Evolutionary conservation across 257 asterid genomes (phyloP).

Genomic region (Schizonepeta tenuifolia): DNA sequence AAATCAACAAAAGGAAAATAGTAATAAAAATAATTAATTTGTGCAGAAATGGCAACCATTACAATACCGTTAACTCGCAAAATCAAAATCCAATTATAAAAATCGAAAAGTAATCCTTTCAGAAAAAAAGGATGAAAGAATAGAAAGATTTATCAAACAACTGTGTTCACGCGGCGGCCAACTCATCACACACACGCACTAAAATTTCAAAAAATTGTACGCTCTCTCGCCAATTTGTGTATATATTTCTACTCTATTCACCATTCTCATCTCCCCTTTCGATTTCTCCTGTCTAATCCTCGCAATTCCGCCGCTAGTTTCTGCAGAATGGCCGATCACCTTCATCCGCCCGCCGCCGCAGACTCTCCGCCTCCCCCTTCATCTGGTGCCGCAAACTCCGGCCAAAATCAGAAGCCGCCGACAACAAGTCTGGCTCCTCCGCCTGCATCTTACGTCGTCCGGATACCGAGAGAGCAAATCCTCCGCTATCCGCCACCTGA

Average conservation of each 20-base stretch:
- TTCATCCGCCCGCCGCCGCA: slow-evolving; percentile 43
- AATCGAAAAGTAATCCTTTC: too few species aligned
- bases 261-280: neutral
- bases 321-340: slow-evolving; percentile 37
- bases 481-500: slow-evolving; percentile 64
- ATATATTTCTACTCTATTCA: neutral
- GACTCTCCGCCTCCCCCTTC: slow-evolving; percentile 29
- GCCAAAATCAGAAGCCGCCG: slow-evolving; percentile 34
- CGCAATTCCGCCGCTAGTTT: too few species aligned
- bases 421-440: slow-evolving; percentile 39
- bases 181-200: slow-evolving; percentile 1
- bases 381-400: slow-evolving; percentile 19
- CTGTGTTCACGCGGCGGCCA: neutral
- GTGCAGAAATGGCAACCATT: neutral
- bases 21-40: neutral
- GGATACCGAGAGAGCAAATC: slow-evolving; percentile 57
- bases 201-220: neutral
- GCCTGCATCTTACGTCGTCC: slow-evolving; percentile 40
- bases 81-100: neutral
- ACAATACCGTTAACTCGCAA: too few species aligned
- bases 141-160: neutral
- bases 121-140: too few species aligned
- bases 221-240: neutral
- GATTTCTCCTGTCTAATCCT: too few species aligned
- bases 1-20: neutral